These are phyloP conservation scores for Pythium monospermum DNA, from an alignment of 352 stramenopile genomes.

Conservation along the genomic window DNA sequence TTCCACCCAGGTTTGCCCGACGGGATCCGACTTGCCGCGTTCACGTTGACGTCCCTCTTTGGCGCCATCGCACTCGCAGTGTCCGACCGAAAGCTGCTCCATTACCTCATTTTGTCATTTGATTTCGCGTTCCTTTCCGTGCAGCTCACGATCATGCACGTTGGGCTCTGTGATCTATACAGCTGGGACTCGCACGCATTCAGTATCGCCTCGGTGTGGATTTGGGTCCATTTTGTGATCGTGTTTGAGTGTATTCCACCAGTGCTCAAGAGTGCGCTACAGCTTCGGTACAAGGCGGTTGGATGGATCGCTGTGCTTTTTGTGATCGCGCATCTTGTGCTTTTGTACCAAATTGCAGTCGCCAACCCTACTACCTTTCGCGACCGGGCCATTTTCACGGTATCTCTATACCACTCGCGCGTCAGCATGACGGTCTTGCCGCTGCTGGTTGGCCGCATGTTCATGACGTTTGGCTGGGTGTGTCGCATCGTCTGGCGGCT, in stretches of 20 bases:
- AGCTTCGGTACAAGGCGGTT: slow-evolving; percentile 8
- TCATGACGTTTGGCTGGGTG: slow-evolving; percentile 19
- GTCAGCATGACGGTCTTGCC: slow-evolving; percentile 6
- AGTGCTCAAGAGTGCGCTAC: slow-evolving; percentile 8
- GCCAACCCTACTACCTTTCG: not conserved
- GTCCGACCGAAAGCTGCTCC: slow-evolving; percentile 25
- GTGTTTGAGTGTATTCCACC: slow-evolving; percentile 24
- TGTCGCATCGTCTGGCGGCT: slow-evolving; percentile 20
- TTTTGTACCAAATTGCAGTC: not conserved
- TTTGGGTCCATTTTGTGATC: slow-evolving; percentile 30
- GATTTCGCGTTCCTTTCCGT: slow-evolving; percentile 34
- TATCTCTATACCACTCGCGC: not conserved
- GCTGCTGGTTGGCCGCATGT: slow-evolving; percentile 12
- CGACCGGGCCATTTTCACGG: slow-evolving; percentile 9
- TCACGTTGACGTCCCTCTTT: slow-evolving; percentile 12
- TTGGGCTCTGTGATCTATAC: slow-evolving; percentile 29
- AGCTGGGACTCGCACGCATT: slow-evolving; percentile 21
- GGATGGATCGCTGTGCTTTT: slow-evolving; percentile 6
- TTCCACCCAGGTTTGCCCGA: not conserved
- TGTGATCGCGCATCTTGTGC: slow-evolving; percentile 4
- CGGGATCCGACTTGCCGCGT: not conserved
- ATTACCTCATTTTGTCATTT: slow-evolving; percentile 31
- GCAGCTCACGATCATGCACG: slow-evolving; percentile 26
- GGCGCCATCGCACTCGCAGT: slow-evolving; percentile 2
- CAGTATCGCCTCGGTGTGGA: slow-evolving; percentile 16